phyloP scores from a whole-genome alignment of 208 protist genomes.

The Crithidia brevicula region DNA sequence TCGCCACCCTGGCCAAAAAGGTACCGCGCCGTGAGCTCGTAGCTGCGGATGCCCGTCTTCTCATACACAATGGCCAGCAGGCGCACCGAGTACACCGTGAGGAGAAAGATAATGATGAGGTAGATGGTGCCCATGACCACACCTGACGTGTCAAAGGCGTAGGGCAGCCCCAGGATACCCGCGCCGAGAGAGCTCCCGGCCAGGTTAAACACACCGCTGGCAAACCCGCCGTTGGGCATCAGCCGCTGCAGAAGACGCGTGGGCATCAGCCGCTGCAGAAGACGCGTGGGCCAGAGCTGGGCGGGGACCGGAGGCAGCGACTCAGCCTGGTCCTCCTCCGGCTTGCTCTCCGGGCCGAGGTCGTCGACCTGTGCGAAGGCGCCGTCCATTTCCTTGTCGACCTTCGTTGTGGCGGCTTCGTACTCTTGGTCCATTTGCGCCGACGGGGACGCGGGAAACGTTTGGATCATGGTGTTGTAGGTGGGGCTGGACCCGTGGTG shows the following conservation, averaged over 20 bases:
- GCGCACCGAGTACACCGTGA: conserved; percentile 74
- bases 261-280: conserved; percentile 1
- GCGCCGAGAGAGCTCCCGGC: conserved; percentile 69
- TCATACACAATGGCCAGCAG: conserved; percentile 48
- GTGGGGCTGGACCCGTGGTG: conserved; percentile 5
- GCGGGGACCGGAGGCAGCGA: neutral
- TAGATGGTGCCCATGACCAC: conserved; percentile 69
- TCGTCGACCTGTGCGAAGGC: conserved; percentile 16
- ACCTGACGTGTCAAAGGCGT: conserved; percentile 60
- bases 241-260: conserved; percentile 21
- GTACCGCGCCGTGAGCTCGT: conserved; percentile 58
- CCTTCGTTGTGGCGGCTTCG: neutral
- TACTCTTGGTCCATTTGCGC: neutral
- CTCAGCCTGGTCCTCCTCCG: neutral
- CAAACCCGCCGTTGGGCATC: conserved; percentile 49
- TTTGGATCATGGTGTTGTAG: conserved; percentile 1
- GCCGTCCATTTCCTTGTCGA: conserved; percentile 14
- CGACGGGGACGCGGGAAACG: neutral
- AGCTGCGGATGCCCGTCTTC: conserved; percentile 65
- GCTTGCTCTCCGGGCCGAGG: neutral
- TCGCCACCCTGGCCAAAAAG: conserved; percentile 61
- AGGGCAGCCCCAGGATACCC: conserved; percentile 68
- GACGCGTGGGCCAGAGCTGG: neutral
- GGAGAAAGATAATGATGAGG: conserved; percentile 60
- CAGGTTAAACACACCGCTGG: conserved; percentile 73